Evolutionary conservation across 176 grass and related monocot species (phyloP).

Genomic region (Tillandsia leiboldiana): DNA sequence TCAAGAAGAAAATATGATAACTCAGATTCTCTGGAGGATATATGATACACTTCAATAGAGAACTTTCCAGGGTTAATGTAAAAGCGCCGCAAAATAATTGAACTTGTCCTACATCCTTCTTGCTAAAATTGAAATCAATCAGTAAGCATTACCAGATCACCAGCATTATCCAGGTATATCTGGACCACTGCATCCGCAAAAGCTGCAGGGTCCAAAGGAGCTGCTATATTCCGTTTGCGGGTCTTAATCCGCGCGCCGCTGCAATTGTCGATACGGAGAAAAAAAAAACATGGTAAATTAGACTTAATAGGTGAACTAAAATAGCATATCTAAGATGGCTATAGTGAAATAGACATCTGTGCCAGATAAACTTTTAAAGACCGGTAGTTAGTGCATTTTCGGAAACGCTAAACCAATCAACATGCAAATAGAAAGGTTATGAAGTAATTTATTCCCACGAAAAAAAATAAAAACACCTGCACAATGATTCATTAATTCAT

Average conservation of each 20-base stretch:
- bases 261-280: constrained; percentile 10
- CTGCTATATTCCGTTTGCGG: constrained; percentile 93
- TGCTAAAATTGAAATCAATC: constrained; percentile 1
- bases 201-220: constrained; percentile 88
- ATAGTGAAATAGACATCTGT: background rate
- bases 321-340: background rate
- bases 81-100: background rate
- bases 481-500: no score
- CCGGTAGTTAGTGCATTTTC: background rate
- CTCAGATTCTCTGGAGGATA: background rate
- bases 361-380: background rate
- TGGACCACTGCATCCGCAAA: constrained; percentile 99
- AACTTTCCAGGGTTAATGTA: background rate
- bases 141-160: constrained; percentile 65
- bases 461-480: no score
- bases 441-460: no score
- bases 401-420: no score
- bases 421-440: no score
- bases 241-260: constrained; percentile 99
- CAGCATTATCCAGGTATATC: constrained; percentile 97
- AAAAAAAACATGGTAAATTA: constrained; percentile 8
- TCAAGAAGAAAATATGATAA: background rate
- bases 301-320: background rate
- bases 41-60: background rate
- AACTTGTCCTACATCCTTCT: background rate